Conservation (phyloP, 192 early-diverging fungal species). For the Lobosporangium transversale region DNA sequence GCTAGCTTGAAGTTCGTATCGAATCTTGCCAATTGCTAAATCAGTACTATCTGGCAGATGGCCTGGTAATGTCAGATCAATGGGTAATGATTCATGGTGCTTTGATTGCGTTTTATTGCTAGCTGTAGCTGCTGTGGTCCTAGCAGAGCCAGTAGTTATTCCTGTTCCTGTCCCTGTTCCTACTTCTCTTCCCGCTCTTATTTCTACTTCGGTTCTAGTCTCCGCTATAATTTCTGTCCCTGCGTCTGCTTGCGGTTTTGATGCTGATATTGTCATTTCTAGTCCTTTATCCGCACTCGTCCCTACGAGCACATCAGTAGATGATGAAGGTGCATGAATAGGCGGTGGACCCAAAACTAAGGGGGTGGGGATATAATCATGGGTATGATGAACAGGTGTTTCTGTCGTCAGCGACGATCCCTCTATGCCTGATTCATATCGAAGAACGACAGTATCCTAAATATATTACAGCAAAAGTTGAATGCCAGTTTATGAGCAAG, state of each 20-base stretch:
- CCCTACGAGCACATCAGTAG: no score
- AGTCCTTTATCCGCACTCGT: no score
- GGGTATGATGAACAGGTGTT: constrained; percentile 47
- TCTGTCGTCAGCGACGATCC: constrained; percentile 21
- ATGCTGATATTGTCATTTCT: no score
- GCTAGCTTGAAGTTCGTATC: constrained; percentile 48
- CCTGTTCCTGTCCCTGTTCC: background rate
- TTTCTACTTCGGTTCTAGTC: no score
- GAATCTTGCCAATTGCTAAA: constrained; percentile 34
- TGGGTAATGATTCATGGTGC: constrained; percentile 39
- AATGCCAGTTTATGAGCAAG: background rate
- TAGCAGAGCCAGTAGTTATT: background rate
- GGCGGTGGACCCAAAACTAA: constrained; percentile 7
- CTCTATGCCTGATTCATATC: constrained; percentile 26
- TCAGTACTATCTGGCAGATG: constrained; percentile 35
- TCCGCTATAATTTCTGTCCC: no score
- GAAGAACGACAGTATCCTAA: constrained; percentile 46
- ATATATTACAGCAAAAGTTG: background rate
- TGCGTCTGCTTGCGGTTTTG: no score
- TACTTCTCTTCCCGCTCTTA: background rate
- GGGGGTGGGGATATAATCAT: constrained; percentile 44
- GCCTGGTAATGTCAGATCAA: constrained; percentile 40
- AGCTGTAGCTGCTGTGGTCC: background rate
- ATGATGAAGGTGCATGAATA: background rate
- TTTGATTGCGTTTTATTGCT: background rate